These are phyloP conservation scores for Solanum pinnatisectum DNA, from an alignment of 257 asterid species.

Conservation along the genomic window DNA sequence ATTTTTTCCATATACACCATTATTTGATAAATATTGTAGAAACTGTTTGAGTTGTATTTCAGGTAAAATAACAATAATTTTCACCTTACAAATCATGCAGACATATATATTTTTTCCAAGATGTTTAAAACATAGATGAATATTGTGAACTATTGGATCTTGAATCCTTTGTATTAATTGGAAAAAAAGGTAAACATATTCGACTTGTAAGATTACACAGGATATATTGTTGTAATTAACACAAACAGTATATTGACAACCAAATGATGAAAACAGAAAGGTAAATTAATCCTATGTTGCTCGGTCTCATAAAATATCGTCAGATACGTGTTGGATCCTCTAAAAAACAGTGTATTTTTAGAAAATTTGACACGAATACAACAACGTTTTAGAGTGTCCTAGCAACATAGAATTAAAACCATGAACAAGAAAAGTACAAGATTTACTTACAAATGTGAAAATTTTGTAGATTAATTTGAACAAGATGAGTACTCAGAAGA, in stretches of 20 bases:
- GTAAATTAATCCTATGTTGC: background rate
- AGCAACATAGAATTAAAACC: background rate
- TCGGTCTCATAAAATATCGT: background rate
- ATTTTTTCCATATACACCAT: background rate
- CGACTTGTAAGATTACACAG: accelerated
- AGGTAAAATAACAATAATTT: background rate
- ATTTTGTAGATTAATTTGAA: background rate
- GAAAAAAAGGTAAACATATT: background rate
- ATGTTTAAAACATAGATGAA: background rate
- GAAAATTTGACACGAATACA: background rate
- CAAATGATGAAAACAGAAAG: background rate
- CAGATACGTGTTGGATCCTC: background rate
- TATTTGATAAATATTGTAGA: background rate
- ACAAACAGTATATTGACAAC: background rate
- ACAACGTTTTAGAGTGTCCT: accelerated
- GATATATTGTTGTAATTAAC: background rate
- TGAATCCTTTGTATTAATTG: background rate
- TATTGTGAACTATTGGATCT: background rate
- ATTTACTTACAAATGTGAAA: background rate
- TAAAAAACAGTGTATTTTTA: background rate
- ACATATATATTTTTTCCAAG: background rate
- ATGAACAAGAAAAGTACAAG: background rate
- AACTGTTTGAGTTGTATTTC: background rate
- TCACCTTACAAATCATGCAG: background rate
- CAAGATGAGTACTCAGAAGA: background rate